phyloP scores from a whole-genome alignment of 345 rosid genomes.

The Noccaea bulbosa region DNA sequence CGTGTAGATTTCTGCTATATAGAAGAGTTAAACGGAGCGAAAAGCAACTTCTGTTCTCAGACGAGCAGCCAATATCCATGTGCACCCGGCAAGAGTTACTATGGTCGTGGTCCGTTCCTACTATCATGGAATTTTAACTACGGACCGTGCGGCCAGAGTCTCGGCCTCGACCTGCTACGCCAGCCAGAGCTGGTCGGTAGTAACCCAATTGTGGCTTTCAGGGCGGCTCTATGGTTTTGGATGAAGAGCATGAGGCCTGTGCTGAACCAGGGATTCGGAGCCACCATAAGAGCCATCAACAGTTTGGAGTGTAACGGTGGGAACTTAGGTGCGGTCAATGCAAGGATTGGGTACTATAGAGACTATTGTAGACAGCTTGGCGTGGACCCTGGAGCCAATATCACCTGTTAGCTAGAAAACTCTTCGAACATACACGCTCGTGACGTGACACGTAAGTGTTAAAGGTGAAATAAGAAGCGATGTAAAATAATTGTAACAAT shows the following conservation, averaged over 20 bases:
- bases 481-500: too few relatives aligned
- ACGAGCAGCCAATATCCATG: conserved; percentile 61
- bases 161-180: conserved; percentile 44
- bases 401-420: conserved; percentile 43
- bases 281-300: conserved; percentile 56
- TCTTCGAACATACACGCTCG: neutral
- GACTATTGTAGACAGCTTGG: conserved; percentile 51
- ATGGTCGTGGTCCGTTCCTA: conserved; percentile 63
- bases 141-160: conserved; percentile 50
- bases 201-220: conserved; percentile 50
- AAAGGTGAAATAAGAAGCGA: conserved; percentile 1
- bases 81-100: conserved; percentile 48
- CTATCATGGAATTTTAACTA: conserved; percentile 64
- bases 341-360: conserved; percentile 47
- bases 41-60: conserved; percentile 56
- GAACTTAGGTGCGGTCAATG: conserved; percentile 40
- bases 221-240: conserved; percentile 65
- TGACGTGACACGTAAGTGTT: neutral
- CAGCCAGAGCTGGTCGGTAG: conserved; percentile 53
- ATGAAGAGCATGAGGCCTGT: conserved; percentile 50
- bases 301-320: conserved; percentile 55
- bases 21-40: conserved; percentile 61
- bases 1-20: conserved; percentile 60
- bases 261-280: conserved; percentile 55
- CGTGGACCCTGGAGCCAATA: conserved; percentile 42